Base-by-base conservation (phyloP, 2,329 filamentous ascomycete genomes). In the Fusarium keratoplasticum region DNA sequence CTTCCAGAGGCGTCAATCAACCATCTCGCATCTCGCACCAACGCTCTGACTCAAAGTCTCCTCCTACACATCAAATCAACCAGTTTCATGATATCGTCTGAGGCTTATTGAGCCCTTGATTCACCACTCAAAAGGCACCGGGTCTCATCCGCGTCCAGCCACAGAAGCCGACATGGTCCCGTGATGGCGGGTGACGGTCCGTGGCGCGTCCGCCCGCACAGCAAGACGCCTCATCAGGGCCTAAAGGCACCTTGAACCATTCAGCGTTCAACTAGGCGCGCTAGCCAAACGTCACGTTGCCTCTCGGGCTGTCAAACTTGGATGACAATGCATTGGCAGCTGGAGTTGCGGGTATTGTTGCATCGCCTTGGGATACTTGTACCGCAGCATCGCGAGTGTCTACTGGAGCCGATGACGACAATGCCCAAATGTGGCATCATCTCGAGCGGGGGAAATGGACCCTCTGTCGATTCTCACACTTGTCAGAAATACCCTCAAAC, bases 141-240 rank as follows among this genome's bases (percentile, higher is more conserved):
- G 71, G 65, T 71, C 67, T 25, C 44, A 66, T 64, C 67, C 71
- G 60, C 52, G 57, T 13, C 61, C 61, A 74, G 72, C 72, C 72
- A 74, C 61, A 52, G 29, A 61, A 40, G 57, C 50, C 55, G 58
- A 47, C 58, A 47, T 67, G 61, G 68, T 72, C 70, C 67, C 57
- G 71, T 76, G 73, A 73, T 77, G 42, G 64, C 70, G 69, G 72
- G 57, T 61, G 65, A 66, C 74, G 76, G 72, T 74, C 76, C 76
- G 74, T 76, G 70, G 76, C 76, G 73, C 71, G 59, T 71, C 73
- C 66, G 64, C 67, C 70, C 74, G 75, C 31, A 52, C 61, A 70
- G 42, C 61, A 42, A 74, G 55, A 42, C 44, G 69, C 67, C 63
- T 71, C 55, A 9, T 47, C 55, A 59, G 52, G 62, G 58, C 42